A percentile compares a stretch with the other conserved stretches of the same genome.
Conservation (phyloP, 345 rosid species). For the Corchorus olitorius region DNA sequence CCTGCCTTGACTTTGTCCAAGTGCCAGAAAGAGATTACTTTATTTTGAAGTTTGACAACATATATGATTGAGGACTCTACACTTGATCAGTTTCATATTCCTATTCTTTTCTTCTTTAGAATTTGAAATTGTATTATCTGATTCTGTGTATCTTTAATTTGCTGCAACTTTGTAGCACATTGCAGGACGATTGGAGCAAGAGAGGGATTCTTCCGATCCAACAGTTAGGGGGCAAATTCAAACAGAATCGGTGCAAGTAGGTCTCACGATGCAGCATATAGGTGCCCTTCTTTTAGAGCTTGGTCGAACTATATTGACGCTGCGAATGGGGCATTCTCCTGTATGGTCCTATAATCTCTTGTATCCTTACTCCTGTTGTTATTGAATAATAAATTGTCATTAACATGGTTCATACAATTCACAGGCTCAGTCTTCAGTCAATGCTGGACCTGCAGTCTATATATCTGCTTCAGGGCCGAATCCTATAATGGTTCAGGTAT, state of each 20-base stretch:
- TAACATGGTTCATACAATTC: slow-evolving; percentile 22
- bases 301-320: slow-evolving; percentile 79
- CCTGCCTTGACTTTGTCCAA: not conserved
- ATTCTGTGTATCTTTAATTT: slow-evolving; percentile 43
- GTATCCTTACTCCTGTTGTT: not conserved
- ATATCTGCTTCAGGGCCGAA: slow-evolving; percentile 89
- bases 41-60: not conserved
- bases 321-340: slow-evolving; percentile 83
- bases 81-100: slow-evolving; percentile 1
- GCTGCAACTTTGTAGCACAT: slow-evolving; percentile 77
- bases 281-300: slow-evolving; percentile 95
- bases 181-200: slow-evolving; percentile 79
- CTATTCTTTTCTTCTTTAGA: not conserved
- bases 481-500: slow-evolving; percentile 97
- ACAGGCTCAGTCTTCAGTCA: slow-evolving; percentile 71
- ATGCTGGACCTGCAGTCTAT: slow-evolving; percentile 95
- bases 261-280: slow-evolving; percentile 81
- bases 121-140: slow-evolving; percentile 36
- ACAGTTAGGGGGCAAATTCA: slow-evolving; percentile 68
- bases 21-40: not conserved
- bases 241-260: slow-evolving; percentile 68
- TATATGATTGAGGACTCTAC: not conserved
- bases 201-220: slow-evolving; percentile 69
- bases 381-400: not conserved
- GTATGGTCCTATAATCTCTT: slow-evolving; percentile 39